Conservation (phyloP, 2,329 filamentous ascomycete genomes). For the Dothistroma pini region DNA sequence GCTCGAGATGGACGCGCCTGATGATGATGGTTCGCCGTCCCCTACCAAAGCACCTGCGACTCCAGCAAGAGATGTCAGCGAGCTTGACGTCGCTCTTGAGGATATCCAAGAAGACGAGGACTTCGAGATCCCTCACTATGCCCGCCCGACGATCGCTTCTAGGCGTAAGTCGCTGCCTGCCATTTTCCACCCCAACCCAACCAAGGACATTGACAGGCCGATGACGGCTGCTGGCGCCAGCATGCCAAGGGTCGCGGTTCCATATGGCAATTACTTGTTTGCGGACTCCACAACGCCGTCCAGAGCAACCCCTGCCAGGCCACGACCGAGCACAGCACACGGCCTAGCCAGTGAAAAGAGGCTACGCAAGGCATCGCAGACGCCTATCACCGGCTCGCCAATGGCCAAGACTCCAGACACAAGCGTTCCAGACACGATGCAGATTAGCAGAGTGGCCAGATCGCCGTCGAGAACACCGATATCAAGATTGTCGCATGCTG, state of each 20-base stretch:
- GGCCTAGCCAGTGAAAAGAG: conserved; percentile 5
- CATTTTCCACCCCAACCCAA: conserved; percentile 18
- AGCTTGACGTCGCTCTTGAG: conserved; percentile 1
- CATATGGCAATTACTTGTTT: conserved; percentile 17
- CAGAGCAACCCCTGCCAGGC: conserved; percentile 1
- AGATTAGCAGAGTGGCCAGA: not conserved
- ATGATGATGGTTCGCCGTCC: not conserved
- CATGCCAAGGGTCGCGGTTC: conserved; percentile 22
- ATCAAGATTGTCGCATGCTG: not conserved
- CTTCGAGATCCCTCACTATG: conserved; percentile 30
- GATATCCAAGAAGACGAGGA: conserved; percentile 11
- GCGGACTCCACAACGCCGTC: not conserved
- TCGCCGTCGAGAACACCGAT: conserved; percentile 1
- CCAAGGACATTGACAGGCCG: conserved; percentile 21
- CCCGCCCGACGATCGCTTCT: conserved; percentile 32
- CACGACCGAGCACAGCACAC: conserved; percentile 1
- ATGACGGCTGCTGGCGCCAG: conserved; percentile 31
- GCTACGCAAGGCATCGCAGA: conserved; percentile 1
- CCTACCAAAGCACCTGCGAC: conserved; percentile 2
- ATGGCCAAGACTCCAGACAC: conserved; percentile 10
- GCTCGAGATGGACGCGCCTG: not conserved
- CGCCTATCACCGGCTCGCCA: conserved; percentile 4
- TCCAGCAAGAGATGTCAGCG: conserved; percentile 1
- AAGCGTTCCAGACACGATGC: conserved; percentile 3
- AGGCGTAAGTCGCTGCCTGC: conserved; percentile 34